phyloP scores from a whole-genome alignment of 495 filamentous ascomycete species.

The Xylaria longipes region DNA sequence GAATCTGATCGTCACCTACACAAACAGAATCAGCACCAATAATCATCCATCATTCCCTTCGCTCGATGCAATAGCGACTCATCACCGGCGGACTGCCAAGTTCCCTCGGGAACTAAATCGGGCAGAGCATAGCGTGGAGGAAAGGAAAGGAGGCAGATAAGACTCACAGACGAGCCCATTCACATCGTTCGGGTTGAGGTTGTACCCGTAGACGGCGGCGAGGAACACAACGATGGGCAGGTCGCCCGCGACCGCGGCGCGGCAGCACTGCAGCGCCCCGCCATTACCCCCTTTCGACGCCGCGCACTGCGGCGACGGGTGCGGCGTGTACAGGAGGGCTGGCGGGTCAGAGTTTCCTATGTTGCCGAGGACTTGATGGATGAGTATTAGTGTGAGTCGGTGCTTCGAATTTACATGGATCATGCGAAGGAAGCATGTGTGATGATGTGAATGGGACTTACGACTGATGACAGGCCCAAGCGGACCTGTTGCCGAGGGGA shows the following conservation, averaged over 20 bases:
- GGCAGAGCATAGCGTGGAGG: neutral
- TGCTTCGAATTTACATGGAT: no score
- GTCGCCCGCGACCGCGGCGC: constrained; percentile 40
- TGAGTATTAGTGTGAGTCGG: neutral
- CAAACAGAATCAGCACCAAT: neutral
- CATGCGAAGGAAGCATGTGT: neutral
- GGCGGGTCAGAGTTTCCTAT: constrained; percentile 21
- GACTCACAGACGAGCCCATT: constrained; percentile 44
- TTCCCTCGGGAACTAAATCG: neutral
- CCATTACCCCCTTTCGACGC: constrained; percentile 28
- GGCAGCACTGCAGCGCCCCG: constrained; percentile 42
- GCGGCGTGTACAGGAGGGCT: constrained; percentile 17
- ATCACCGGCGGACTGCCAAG: neutral
- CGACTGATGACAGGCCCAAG: constrained; percentile 14
- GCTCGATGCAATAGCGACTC: neutral
- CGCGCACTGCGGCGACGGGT: constrained; percentile 38
- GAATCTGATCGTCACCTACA: constrained; percentile 28
- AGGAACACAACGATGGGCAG: constrained; percentile 37
- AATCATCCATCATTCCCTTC: neutral
- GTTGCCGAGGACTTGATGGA: constrained; percentile 14
- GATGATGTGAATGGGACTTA: neutral
- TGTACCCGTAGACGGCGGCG: constrained; percentile 34
- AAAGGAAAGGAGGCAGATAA: neutral
- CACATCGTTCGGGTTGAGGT: constrained; percentile 43
- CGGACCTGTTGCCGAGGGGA: constrained; percentile 16